Evolutionary conservation across 1,284 basidiomycete species (phyloP).

Genomic region (Golubevia pallescens): DNA sequence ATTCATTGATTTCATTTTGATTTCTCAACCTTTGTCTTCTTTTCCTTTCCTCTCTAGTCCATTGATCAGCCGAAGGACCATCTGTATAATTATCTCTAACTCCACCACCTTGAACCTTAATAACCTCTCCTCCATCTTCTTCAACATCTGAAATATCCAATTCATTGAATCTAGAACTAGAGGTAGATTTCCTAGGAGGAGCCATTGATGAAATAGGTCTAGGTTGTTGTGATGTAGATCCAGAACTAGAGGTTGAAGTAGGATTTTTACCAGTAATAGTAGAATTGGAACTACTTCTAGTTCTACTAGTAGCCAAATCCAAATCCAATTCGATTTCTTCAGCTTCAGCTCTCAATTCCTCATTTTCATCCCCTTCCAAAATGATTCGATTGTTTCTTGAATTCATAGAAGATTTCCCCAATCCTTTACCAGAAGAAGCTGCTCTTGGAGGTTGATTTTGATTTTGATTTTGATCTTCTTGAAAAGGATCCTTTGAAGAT

Average conservation of each 20-base stretch:
- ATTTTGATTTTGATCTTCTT: neutral
- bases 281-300: neutral
- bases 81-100: neutral
- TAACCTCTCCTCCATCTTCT: neutral
- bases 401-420: too few species aligned
- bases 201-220: conserved; percentile 8
- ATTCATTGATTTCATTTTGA: neutral
- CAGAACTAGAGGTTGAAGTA: conserved; percentile 20
- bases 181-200: conserved; percentile 19
- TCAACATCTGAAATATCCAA: conserved; percentile 21
- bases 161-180: conserved; percentile 35
- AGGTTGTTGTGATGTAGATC: neutral
- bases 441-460: neutral
- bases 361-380: conserved; percentile 1
- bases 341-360: conserved; percentile 7
- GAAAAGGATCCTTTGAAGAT: conserved; percentile 14
- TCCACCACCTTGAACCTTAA: conserved; percentile 1
- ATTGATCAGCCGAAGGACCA: conserved; percentile 15
- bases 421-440: conserved; percentile 3
- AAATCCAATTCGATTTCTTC: conserved; percentile 5
- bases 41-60: conserved; percentile 17
- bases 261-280: neutral
- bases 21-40: neutral
- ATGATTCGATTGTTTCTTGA: neutral
- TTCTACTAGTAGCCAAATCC: conserved; percentile 13